Base-by-base conservation (phyloP, 2,329 filamentous ascomycete species). In the Aspergillus chevalieri region DNA sequence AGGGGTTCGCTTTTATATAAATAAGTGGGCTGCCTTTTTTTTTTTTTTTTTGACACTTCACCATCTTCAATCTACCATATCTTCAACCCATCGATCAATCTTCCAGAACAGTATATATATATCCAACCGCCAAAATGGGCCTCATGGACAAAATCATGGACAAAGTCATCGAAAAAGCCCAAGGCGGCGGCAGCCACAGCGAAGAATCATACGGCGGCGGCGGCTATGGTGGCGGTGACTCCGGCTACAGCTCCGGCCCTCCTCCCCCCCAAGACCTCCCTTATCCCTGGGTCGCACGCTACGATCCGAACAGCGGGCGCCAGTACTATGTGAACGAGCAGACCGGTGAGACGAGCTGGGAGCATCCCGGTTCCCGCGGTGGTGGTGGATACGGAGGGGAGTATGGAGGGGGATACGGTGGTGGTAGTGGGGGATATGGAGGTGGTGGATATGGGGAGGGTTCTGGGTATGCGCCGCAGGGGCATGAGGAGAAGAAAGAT, bases 311-410 rank as follows among this genome's bases (percentile, higher is more conserved):
- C 47, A 65, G 67, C 19, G 54, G 64, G 34, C 67, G 72, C 56
- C 76, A 69, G 65, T 58, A 71, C 58, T 78, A 69, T 62, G 60
- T 76, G 52, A 77, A 77, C 60, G 64, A 72, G 47, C 64, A 74
- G 55, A 77, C 66, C 19, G 74, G 74, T 36, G 66, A 75, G 57
- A 65, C 67, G 15, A 71, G 62, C 42, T 72, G 66, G 54, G 62
- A 74, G 26, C 60, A 63, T 43, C 72, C 72, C 17, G 22, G 14
- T n/a, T 28, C 47, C 2, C 44, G 49, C 21, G 46, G 45, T n/a
- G 45, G 22, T 21, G 26, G 26, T 24, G 26, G 26, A 3, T 52
- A 46, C 19, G 50, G 43, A 4, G 46, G 46, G 43, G 53, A 53
- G 15, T 51, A 47, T 33, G 30, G 48, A 15, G 44, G 41, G 9